phyloP scores from a whole-genome alignment of 1,139 yeast genomes.

The Yamadazyma oceani region DNA sequence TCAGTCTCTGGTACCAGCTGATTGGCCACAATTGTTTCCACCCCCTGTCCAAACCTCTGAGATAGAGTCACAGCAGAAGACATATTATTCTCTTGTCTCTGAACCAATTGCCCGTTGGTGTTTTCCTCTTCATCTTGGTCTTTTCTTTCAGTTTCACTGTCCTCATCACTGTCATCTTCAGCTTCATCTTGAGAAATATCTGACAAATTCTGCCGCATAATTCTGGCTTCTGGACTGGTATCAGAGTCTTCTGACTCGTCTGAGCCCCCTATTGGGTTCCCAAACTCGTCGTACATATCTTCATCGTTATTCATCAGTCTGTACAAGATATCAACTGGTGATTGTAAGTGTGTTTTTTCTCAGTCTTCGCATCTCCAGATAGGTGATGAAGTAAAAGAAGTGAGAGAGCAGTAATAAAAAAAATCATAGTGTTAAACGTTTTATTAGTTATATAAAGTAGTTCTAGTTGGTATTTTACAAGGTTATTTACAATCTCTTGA shows the following conservation, averaged over 20 bases:
- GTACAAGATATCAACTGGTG: too few relatives aligned
- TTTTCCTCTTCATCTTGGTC: slow-evolving; percentile 11
- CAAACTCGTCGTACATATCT: slow-evolving; percentile 79
- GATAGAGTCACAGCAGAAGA: slow-evolving; percentile 8
- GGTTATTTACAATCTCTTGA: too few relatives aligned
- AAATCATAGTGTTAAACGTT: too few relatives aligned
- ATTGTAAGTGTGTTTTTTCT: not conserved
- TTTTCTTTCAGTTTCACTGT: slow-evolving; percentile 16
- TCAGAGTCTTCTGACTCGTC: slow-evolving; percentile 43
- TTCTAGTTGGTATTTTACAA: too few relatives aligned
- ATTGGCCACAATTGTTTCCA: slow-evolving; percentile 51
- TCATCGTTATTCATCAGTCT: too few relatives aligned
- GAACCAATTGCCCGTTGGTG: slow-evolving; percentile 21
- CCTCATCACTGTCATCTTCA: slow-evolving; percentile 17
- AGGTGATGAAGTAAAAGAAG: not conserved
- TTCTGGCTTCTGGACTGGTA: slow-evolving; percentile 21
- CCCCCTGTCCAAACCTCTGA: slow-evolving; percentile 27
- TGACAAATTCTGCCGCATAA: slow-evolving; percentile 4
- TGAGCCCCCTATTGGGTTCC: slow-evolving; percentile 58
- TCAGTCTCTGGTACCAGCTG: slow-evolving; percentile 18
- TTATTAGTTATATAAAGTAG: too few relatives aligned
- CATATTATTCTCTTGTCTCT: slow-evolving; percentile 35
- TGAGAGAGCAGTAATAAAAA: not conserved
- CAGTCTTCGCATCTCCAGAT: too few relatives aligned
- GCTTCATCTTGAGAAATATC: slow-evolving; percentile 13